These are phyloP conservation scores for Naumovozyma castellii DNA, from an alignment of 805 yeast species.

Conservation along the genomic window DNA sequence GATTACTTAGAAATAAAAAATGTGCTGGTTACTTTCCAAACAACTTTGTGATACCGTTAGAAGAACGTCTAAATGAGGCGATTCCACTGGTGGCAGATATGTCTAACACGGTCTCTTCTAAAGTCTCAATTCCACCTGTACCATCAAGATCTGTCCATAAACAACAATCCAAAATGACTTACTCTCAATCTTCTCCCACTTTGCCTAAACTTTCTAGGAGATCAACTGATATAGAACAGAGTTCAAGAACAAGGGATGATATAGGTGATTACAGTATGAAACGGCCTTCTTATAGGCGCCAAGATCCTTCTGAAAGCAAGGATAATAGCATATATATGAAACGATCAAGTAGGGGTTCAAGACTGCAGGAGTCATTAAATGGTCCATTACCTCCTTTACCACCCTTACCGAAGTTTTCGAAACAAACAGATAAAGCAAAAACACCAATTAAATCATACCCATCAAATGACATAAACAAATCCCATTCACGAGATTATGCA, in stretches of 20 bases:
- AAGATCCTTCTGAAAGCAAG: background rate
- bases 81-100: background rate
- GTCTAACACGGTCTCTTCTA: background rate
- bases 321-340: background rate
- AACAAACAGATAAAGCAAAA: conserved; percentile 1
- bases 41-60: conserved; percentile 63
- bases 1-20: conserved; percentile 65
- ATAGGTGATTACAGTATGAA: too few relatives aligned
- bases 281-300: background rate
- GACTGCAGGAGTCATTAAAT: conserved; percentile 1
- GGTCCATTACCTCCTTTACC: conserved; percentile 23
- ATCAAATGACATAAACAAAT: conserved; percentile 15
- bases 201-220: conserved; percentile 6
- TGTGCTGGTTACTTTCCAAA: conserved; percentile 75
- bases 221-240: background rate
- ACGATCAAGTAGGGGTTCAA: background rate
- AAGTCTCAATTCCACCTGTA: background rate
- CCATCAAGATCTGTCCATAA: background rate
- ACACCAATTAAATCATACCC: conserved; percentile 22
- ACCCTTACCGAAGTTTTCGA: conserved; percentile 12
- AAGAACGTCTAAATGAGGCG: conserved; percentile 24
- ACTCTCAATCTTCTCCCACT: conserved; percentile 7
- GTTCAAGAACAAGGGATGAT: background rate
- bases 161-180: background rate
- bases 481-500: conserved; percentile 5